A percentile compares a stretch with the other conserved stretches of the same genome.
Evolutionary conservation across 78 protist genomes (phyloP).

Genomic region (Dictyostelium brefeldianum): DNA sequence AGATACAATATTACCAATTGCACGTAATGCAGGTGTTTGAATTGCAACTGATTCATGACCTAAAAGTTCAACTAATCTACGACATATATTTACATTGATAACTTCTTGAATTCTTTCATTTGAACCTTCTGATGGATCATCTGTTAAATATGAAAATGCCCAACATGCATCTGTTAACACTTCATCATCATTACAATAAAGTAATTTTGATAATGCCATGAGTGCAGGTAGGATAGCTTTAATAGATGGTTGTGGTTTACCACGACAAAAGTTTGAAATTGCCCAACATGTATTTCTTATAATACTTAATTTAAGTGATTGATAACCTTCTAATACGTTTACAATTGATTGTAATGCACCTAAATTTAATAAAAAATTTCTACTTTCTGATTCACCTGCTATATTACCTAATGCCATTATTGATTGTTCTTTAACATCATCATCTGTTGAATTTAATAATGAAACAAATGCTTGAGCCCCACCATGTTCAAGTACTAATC

Average conservation of each 20-base stretch:
- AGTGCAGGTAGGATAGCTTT: slow-evolving; percentile 25
- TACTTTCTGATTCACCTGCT: slow-evolving; percentile 96
- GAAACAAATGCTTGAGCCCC: slow-evolving; percentile 93
- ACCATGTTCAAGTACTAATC: slow-evolving; percentile 84
- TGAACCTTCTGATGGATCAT: slow-evolving; percentile 95
- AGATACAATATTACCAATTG: slow-evolving; percentile 98
- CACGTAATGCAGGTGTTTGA: slow-evolving; percentile 97
- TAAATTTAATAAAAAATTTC: slow-evolving; percentile 80
- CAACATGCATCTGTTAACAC: slow-evolving; percentile 97
- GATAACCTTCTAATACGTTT: neutral
- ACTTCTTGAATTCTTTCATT: slow-evolving; percentile 88
- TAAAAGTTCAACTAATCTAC: slow-evolving; percentile 92
- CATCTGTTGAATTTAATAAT: slow-evolving; percentile 78
- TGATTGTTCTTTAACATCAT: slow-evolving; percentile 97
- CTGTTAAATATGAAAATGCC: slow-evolving; percentile 97
- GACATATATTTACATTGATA: slow-evolving; percentile 87
- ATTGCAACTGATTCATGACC: slow-evolving; percentile 34
- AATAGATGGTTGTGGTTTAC: slow-evolving; percentile 76
- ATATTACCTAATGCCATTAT: slow-evolving; percentile 99
- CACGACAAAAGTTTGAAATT: slow-evolving; percentile 87
- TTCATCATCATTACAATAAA: slow-evolving; percentile 33
- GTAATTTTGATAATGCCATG: neutral
- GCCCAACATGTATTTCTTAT: slow-evolving; percentile 97
- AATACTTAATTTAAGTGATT: neutral
- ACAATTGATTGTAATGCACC: slow-evolving; percentile 26